Evolutionary conservation across 2,329 filamentous ascomycete genomes (phyloP).

Genomic region (Calonectria fujianensis): DNA sequence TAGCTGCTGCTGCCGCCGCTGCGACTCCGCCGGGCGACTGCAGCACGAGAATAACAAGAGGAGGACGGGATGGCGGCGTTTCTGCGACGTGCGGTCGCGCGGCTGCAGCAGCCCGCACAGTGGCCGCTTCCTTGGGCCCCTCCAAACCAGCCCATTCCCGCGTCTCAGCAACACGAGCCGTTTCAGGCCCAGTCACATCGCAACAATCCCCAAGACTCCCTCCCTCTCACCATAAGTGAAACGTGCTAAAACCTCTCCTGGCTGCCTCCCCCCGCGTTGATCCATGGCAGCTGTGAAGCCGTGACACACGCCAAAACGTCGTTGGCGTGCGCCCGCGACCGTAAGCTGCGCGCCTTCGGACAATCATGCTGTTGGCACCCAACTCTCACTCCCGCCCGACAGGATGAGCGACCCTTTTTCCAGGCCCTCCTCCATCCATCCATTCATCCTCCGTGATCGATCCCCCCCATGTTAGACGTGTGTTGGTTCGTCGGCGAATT

Average conservation of each 20-base stretch:
- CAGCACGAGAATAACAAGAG: slow-evolving; percentile 34
- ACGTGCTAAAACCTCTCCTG: slow-evolving; percentile 49
- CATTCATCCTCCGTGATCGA: neutral
- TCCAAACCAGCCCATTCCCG: slow-evolving; percentile 24
- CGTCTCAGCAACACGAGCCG: slow-evolving; percentile 41
- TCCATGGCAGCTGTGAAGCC: slow-evolving; percentile 44
- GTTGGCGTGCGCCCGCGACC: slow-evolving; percentile 24
- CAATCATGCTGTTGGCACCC: slow-evolving; percentile 14
- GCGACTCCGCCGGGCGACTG: slow-evolving; percentile 28
- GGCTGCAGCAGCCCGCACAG: slow-evolving; percentile 1
- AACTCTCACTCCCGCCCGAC: slow-evolving; percentile 5
- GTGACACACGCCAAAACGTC: slow-evolving; percentile 25
- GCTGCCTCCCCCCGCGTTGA: slow-evolving; percentile 51
- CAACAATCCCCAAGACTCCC: slow-evolving; percentile 45
- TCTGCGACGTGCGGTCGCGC: too few species aligned
- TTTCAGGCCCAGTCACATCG: slow-evolving; percentile 52
- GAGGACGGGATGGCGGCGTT: neutral
- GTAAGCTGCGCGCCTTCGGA: slow-evolving; percentile 23
- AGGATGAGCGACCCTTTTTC: slow-evolving; percentile 25
- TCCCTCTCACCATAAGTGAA: slow-evolving; percentile 45
- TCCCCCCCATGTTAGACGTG: slow-evolving; percentile 5
- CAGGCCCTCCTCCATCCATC: neutral
- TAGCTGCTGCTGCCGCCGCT: slow-evolving; percentile 19
- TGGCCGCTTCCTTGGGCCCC: slow-evolving; percentile 27
- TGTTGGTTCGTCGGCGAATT: slow-evolving; percentile 23